Percentiles rank a stretch among this genome's conserved stretches.
Conservation (phyloP, 2,329 filamentous ascomycete genomes). For the Hysterium pulicare region DNA sequence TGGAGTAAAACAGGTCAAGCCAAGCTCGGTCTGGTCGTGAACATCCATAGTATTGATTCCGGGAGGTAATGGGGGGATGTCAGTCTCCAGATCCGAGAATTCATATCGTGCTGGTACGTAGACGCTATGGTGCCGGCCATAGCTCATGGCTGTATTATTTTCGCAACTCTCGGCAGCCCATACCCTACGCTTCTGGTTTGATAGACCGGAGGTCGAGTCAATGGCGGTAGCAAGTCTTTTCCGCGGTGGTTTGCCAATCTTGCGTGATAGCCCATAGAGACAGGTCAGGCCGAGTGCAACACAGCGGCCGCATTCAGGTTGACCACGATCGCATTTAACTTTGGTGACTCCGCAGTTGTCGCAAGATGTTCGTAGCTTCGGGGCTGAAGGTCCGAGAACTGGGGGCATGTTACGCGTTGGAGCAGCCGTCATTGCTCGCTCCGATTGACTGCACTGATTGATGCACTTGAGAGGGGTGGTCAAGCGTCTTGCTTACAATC, state of each 20-base stretch:
- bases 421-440: background rate
- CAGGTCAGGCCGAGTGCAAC: slow-evolving; percentile 14
- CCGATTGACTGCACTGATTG: no score
- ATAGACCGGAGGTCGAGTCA: slow-evolving; percentile 14
- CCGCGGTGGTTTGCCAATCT: slow-evolving; percentile 21
- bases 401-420: background rate
- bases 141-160: background rate
- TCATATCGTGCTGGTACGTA: background rate
- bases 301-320: slow-evolving; percentile 27
- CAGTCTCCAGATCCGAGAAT: background rate
- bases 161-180: background rate
- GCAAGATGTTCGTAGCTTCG: slow-evolving; percentile 27
- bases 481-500: no score
- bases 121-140: background rate
- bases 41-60: background rate
- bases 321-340: slow-evolving; percentile 26
- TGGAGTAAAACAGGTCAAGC: background rate
- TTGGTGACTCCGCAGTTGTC: slow-evolving; percentile 28
- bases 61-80: background rate
- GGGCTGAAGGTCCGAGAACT: background rate
- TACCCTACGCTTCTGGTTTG: background rate
- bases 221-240: slow-evolving; percentile 15
- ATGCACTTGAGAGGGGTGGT: no score
- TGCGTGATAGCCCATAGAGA: slow-evolving; percentile 19
- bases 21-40: background rate